A percentile compares a stretch with the other conserved stretches of the same genome.
These are phyloP conservation scores for Gaultheria prostrata DNA, from an alignment of 148 eudicot genomes.

Conservation along the genomic window DNA sequence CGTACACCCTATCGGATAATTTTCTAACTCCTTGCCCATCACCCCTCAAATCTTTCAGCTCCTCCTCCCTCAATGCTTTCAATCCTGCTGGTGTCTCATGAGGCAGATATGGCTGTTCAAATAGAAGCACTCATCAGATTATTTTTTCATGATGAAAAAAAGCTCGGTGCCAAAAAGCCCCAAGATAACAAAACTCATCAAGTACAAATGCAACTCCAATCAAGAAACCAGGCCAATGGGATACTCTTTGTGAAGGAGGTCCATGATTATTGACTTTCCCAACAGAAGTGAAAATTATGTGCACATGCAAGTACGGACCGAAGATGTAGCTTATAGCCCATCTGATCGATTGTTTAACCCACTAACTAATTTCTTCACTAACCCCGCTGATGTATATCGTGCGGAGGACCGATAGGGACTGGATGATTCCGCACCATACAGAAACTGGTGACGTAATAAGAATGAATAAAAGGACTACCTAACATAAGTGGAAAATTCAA, in stretches of 20 bases:
- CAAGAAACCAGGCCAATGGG: not conserved
- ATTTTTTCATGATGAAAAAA: not conserved
- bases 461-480: not conserved
- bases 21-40: slow-evolving; percentile 75
- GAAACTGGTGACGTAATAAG: too few species aligned
- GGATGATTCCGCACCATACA: too few species aligned
- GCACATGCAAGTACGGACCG: too few species aligned
- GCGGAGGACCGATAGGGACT: too few species aligned
- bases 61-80: slow-evolving; percentile 68
- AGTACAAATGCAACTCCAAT: not conserved
- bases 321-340: too few species aligned
- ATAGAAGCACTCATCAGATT: not conserved
- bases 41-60: slow-evolving; percentile 72
- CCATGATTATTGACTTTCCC: not conserved
- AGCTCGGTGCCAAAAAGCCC: not conserved
- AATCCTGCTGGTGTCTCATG: slow-evolving; percentile 84
- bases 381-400: too few species aligned
- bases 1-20: slow-evolving; percentile 65
- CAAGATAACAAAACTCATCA: not conserved
- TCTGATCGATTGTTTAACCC: too few species aligned
- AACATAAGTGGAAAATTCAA: not conserved
- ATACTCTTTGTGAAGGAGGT: not conserved
- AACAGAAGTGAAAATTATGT: not conserved
- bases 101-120: slow-evolving; percentile 82
- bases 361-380: too few species aligned